Evolutionary conservation across 2,329 filamentous ascomycete genomes (phyloP), one percentile per base, ranked within the genome.

Genomic region (Coniochaeta sp.): DNA sequence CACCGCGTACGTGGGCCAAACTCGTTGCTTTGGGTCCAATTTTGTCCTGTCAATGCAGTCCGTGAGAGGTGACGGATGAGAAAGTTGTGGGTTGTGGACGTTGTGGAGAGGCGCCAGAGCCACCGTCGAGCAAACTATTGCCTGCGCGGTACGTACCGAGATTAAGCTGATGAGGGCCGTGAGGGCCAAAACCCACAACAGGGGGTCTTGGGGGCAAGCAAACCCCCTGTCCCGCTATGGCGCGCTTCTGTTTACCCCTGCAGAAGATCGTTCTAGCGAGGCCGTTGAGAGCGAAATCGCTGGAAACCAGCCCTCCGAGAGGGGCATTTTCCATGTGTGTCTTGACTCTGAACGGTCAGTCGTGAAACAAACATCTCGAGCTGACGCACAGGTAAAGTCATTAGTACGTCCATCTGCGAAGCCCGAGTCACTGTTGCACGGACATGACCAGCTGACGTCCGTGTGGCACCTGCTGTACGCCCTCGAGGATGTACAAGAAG

Each of bases 31-130:
- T 42, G 38, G 18, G 26, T 24, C 38, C 38, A 42, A 42, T 42
- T 42, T 42, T 42, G 38, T 42, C 5, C 3, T 9, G 38, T 42
- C 38, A 42, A 42, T 42, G 38, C 38, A 42, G 38, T 26, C 38
- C 38, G 38, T 42, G 38, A 42, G 38, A 42, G 38, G 38, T 42
- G 7, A 12, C 20, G 18, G 38, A 26, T 6, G 18, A 26, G 22
- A 42, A 42, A 42, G 20, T 16, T 42, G 38, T 42, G 38, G 38
- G 38, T 42, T 24, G 38, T 42, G 38, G 38, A 42, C 18, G 38
- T 42, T 24, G 38, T 42, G 38, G 38, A 42, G 38, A 42, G 18
- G 20, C 20, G 38, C 38, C 38, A 42, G 26, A 42, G 38, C 38
- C 20, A 24, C 38, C 31, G 38, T 42, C 20, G 18, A 26, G 20